A percentile compares a stretch with the other conserved stretches of the same genome.
Evolutionary conservation across 225 moss, liverwort and hornwort species (phyloP).

Genomic region (Straminergon stramineum): DNA sequence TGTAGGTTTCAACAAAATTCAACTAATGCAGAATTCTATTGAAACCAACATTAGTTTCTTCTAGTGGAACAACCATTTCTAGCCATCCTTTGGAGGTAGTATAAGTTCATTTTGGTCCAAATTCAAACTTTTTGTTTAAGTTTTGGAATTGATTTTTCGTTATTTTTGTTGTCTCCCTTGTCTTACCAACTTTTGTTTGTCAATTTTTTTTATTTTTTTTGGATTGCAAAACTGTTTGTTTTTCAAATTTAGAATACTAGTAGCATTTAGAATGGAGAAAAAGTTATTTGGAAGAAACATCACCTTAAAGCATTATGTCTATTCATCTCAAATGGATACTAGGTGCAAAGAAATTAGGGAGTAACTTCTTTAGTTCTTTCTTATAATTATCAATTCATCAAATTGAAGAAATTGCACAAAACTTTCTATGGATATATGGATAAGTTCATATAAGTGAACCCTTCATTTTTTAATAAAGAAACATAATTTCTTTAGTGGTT

Average conservation of each 20-base stretch:
- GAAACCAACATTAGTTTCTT: too few species aligned
- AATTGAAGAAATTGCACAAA: background rate
- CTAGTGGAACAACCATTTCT: background rate
- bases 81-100: background rate
- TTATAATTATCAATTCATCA: background rate
- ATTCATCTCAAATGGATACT: background rate
- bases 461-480: background rate
- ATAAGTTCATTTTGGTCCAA: fast-evolving
- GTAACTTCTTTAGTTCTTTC: background rate
- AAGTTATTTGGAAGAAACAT: background rate
- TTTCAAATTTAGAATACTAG: background rate
- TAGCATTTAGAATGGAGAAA: background rate
- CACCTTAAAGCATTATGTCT: background rate
- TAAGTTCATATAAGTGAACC: background rate
- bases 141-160: background rate
- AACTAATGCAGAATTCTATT: too few species aligned
- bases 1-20: too few species aligned
- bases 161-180: fast-evolving
- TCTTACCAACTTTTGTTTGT: fast-evolving
- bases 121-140: background rate
- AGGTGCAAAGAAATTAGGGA: fast-evolving
- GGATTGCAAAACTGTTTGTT: background rate
- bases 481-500: background rate
- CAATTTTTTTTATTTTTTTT: background rate
- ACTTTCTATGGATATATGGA: background rate